Conservation (phyloP, 1,284 basidiomycete species). For the Bondarzewia mesenterica region DNA sequence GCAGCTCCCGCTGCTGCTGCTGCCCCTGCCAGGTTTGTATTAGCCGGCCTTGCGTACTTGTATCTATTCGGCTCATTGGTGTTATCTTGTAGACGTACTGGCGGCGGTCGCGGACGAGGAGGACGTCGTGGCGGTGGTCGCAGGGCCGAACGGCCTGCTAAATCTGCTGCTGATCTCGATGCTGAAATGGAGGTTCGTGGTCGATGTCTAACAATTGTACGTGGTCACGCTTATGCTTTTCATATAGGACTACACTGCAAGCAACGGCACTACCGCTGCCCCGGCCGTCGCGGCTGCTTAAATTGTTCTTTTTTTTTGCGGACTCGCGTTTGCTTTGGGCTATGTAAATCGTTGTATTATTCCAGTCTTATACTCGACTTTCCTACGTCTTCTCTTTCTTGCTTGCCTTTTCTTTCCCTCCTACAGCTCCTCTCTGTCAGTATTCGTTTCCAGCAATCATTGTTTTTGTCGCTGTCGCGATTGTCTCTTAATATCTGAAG, state of each 20-base stretch:
- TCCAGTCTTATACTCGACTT: not conserved
- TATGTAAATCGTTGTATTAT: conserved; percentile 10
- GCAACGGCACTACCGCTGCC: conserved; percentile 34
- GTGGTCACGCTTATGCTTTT: conserved; percentile 2
- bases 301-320: conserved; percentile 14
- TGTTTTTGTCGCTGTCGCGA: too few relatives aligned
- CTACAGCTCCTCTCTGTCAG: not conserved
- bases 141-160: conserved; percentile 59
- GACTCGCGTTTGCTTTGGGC: not conserved
- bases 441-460: not conserved
- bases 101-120: conserved; percentile 43
- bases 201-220: conserved; percentile 1
- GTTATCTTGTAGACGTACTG: conserved; percentile 21
- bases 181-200: conserved; percentile 74
- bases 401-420: conserved; percentile 1
- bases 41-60: conserved; percentile 1
- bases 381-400: conserved; percentile 2
- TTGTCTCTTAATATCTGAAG: too few relatives aligned
- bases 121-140: conserved; percentile 34
- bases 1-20: conserved; percentile 25
- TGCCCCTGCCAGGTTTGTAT: conserved; percentile 36
- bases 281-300: conserved; percentile 24
- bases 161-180: conserved; percentile 69
- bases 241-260: conserved; percentile 62
- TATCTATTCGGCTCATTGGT: conserved; percentile 8